Percentiles rank a stretch among this genome's conserved stretches.
These are phyloP conservation scores for Phytophthora colocasiae DNA, from an alignment of 352 stramenopile genomes.

Conservation along the genomic window DNA sequence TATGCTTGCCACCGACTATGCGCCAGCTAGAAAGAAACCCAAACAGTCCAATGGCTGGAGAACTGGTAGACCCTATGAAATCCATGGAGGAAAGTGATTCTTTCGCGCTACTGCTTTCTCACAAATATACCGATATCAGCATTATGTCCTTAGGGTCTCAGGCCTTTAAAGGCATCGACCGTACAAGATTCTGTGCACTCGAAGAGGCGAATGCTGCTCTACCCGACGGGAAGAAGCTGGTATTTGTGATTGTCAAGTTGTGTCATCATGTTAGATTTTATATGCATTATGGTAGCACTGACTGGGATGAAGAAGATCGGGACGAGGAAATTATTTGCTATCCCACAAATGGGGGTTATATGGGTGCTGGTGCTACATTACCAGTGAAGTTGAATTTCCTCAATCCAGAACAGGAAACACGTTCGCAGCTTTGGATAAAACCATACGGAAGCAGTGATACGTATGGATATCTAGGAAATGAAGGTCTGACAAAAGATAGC, in stretches of 20 bases:
- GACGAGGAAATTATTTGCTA: neutral
- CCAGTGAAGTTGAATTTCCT: constrained; percentile 6
- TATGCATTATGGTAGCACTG: too few relatives aligned
- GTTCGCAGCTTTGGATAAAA: neutral
- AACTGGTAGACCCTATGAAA: neutral
- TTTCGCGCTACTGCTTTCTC: neutral
- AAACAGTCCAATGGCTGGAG: neutral
- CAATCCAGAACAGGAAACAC: neutral
- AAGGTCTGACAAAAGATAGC: neutral
- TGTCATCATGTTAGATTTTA: too few relatives aligned
- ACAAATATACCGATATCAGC: neutral
- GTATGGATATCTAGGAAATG: neutral
- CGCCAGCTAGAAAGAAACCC: constrained; percentile 2
- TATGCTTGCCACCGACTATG: constrained; percentile 28
- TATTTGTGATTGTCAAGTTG: neutral
- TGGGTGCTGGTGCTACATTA: neutral
- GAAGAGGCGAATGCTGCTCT: neutral
- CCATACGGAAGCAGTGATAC: neutral
- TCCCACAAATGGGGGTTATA: neutral
- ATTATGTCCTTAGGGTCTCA: neutral
- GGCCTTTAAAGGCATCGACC: neutral
- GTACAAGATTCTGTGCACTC: neutral
- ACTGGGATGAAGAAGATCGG: neutral
- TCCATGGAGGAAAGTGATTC: neutral
- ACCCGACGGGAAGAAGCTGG: neutral